Conservation (phyloP, 2,329 filamentous ascomycete genomes). For the Kalaharituber pfeilii region DNA sequence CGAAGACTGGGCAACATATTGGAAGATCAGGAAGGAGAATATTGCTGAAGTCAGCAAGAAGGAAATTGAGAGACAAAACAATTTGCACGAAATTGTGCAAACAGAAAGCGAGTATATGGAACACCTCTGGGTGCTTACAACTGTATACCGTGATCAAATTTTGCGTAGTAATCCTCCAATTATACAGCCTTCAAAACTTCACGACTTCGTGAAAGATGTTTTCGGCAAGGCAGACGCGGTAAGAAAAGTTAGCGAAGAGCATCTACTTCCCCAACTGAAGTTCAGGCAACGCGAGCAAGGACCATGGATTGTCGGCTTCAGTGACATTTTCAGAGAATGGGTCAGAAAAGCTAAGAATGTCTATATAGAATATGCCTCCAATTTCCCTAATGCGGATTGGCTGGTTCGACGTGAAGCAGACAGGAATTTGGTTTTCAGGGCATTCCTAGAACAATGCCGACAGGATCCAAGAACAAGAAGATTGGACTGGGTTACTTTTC, state of each 20-base stretch:
- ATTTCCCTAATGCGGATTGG: constrained; percentile 69
- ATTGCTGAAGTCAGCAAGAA: constrained; percentile 58
- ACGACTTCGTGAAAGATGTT: constrained; percentile 65
- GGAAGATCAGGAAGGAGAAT: constrained; percentile 62
- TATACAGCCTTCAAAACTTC: constrained; percentile 58
- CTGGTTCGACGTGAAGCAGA: constrained; percentile 69
- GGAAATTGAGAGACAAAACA: constrained; percentile 83
- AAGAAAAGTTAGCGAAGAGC: constrained; percentile 79
- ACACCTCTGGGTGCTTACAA: constrained; percentile 67
- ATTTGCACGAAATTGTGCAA: constrained; percentile 85
- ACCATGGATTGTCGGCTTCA: constrained; percentile 84
- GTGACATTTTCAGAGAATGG: constrained; percentile 96
- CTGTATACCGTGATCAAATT: constrained; percentile 72
- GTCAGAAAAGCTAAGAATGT: constrained; percentile 78
- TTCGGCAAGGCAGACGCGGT: constrained; percentile 85
- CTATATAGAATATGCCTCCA: constrained; percentile 82
- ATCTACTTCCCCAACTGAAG: constrained; percentile 80
- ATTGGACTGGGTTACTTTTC: constrained; percentile 81
- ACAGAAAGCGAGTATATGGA: constrained; percentile 84
- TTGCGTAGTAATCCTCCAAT: constrained; percentile 56
- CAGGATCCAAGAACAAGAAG: constrained; percentile 64
- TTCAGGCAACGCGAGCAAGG: constrained; percentile 95
- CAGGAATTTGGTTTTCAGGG: constrained; percentile 67
- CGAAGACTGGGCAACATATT: constrained; percentile 80
- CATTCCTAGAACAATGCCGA: constrained; percentile 66